Base-by-base conservation (phyloP, 495 filamentous ascomycete species). In the Cudoniella acicularis region DNA sequence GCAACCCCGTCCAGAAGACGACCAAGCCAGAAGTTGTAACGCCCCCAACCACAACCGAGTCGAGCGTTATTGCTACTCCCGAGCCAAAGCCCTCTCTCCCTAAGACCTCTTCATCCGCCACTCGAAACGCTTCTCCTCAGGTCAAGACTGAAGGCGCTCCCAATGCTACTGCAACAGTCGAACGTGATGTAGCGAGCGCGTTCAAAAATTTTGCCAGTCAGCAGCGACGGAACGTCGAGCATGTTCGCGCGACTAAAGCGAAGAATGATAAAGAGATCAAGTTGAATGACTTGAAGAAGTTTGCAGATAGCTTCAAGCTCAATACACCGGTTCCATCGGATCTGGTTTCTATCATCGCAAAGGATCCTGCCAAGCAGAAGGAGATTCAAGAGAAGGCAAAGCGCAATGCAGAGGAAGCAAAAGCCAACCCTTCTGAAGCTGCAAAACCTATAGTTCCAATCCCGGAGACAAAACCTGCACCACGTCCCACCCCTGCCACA, bases 231-330 rank as follows among this genome's bases (percentile, higher is more conserved):
- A 85, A 82, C 51, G 78, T 74, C 16, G 90, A 96, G 70, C 91
- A 93, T 67, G 72, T 82, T 53, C 84, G 88, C 43, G 77, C 84
- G 60, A 82, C 79, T 52, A 89, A 91, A 67, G 84, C 83, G 20
- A 90, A 87, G 59, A 84, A 86, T 23, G 90, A 97, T 63, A 94
- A 95, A 67, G 88, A 89, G 59, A 80, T 92, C 62, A 97, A 95
- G 74, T 70, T 99, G 54, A 92, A 88, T 57, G 94, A 99, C 67
- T 74, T 99, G 56, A 92, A 92, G 81, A 96, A 91, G 62, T 99
- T 99, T 67, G 90, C 95, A 0, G 77, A 87, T 65, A 94, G 79
- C 71, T 99, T 99, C 78, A 97, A 96, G 72, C 82, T 99, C 1
- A 82, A 85, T 10, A 96, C 91, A 1, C 91, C 91, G 10, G 91